These are phyloP conservation scores for Salix caprea DNA, from an alignment of 345 rosid species.

Conservation along the genomic window DNA sequence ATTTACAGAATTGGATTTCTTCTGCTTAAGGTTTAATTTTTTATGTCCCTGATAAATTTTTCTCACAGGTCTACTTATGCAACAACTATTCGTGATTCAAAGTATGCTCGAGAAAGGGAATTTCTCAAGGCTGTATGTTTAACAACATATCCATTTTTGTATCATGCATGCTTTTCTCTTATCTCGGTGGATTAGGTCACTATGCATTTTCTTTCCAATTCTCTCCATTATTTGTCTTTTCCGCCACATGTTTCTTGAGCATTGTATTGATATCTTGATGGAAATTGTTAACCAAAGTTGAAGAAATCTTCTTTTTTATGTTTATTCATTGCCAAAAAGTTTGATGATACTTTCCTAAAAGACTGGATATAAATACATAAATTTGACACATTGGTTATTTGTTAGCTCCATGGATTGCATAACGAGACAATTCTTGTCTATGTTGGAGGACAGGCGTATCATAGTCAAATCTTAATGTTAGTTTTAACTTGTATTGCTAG, in stretches of 20 bases:
- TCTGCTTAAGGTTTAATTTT: too few species aligned
- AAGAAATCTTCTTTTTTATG: not conserved
- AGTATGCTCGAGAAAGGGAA: slow-evolving; percentile 84
- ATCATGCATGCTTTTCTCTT: not conserved
- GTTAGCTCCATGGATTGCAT: too few species aligned
- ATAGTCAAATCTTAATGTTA: too few species aligned
- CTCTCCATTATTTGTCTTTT: not conserved
- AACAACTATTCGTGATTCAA: slow-evolving; percentile 83
- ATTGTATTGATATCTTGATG: too few species aligned
- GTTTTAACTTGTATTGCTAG: too few species aligned
- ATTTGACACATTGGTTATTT: too few species aligned
- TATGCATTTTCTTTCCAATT: not conserved
- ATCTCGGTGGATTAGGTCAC: not conserved
- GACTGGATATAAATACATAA: too few species aligned
- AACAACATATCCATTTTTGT: slow-evolving; percentile 2
- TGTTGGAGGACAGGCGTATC: too few species aligned
- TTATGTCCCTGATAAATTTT: not conserved
- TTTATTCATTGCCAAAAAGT: not conserved
- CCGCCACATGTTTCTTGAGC: not conserved
- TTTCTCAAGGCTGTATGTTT: slow-evolving; percentile 88
- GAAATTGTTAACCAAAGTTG: too few species aligned
- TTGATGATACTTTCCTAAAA: too few species aligned
- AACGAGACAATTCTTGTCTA: too few species aligned
- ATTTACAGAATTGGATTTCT: not conserved
- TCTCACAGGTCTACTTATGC: slow-evolving; percentile 83